A percentile compares a stretch with the other conserved stretches of the same genome.
Evolutionary conservation across 83 land plant species (phyloP).

Genomic region (Thuja plicata): DNA sequence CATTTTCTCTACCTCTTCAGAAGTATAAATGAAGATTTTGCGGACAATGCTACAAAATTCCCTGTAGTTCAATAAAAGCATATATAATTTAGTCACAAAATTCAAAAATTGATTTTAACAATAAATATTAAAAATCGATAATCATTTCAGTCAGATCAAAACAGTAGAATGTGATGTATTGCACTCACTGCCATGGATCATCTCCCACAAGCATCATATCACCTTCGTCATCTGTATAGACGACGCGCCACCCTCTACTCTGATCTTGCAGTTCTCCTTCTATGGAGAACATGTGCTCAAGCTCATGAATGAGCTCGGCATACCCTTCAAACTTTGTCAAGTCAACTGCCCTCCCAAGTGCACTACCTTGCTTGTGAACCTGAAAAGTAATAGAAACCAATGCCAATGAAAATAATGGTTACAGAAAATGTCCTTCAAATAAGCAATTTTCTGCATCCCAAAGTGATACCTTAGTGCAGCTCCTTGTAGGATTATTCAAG

Average conservation of each 20-base stretch:
- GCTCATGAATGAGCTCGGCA: slow-evolving; percentile 36
- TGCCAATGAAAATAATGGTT: not conserved
- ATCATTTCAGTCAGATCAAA: not conserved
- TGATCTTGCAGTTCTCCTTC: slow-evolving; percentile 35
- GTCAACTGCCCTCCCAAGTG: slow-evolving; percentile 57
- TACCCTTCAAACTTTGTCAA: slow-evolving; percentile 48
- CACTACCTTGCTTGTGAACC: slow-evolving; percentile 61
- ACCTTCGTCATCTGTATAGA: slow-evolving; percentile 65
- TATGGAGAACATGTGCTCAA: slow-evolving; percentile 52
- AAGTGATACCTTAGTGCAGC: slow-evolving; percentile 44
- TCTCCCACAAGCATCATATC: slow-evolving; percentile 79
- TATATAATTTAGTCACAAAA: not conserved
- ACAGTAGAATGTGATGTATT: not conserved
- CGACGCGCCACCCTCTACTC: slow-evolving; percentile 44
- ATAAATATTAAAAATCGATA: not conserved
- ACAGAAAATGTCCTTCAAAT: not conserved
- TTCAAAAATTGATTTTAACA: not conserved
- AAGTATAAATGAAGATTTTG: slow-evolving; percentile 49
- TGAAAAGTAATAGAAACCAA: slow-evolving; percentile 16
- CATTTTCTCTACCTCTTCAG: slow-evolving; percentile 54
- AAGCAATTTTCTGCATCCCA: not conserved
- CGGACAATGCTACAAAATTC: slow-evolving; percentile 56
- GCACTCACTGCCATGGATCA: slow-evolving; percentile 60
- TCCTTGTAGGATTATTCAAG: slow-evolving; percentile 9
- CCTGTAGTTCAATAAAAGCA: slow-evolving; percentile 18